phyloP scores from a whole-genome alignment of 2,329 filamentous ascomycete genomes.

The Taxawa tesnikishii region DNA sequence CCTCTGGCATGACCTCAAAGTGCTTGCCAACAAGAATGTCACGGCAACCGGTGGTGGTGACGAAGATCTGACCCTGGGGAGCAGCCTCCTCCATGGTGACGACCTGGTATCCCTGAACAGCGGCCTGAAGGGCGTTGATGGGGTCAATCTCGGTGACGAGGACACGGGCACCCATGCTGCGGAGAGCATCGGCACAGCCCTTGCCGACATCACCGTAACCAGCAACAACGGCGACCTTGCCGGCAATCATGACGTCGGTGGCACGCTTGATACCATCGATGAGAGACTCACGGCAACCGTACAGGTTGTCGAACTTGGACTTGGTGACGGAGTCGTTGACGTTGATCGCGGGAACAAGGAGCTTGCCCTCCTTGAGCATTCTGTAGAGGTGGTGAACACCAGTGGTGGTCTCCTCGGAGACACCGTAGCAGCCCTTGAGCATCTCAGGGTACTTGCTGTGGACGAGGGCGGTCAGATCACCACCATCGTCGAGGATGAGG shows the following conservation, averaged over 20 bases:
- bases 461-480: constrained; percentile 90
- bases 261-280: constrained; percentile 99
- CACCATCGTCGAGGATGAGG: constrained; percentile 97
- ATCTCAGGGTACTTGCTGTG: constrained; percentile 98
- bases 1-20: constrained; percentile 92
- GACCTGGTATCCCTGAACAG: constrained; percentile 94
- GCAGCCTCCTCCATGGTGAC: constrained; percentile 97
- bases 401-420: constrained; percentile 99
- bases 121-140: constrained; percentile 98
- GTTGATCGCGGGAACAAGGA: constrained; percentile 93
- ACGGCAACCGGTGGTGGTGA: constrained; percentile 98
- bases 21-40: constrained; percentile 87
- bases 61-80: constrained; percentile 84
- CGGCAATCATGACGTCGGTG: constrained; percentile 99
- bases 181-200: constrained; percentile 91
- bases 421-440: constrained; percentile 96
- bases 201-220: constrained; percentile 99
- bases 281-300: constrained; percentile 97
- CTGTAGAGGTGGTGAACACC: constrained; percentile 99
- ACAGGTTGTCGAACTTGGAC: constrained; percentile 99
- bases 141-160: constrained; percentile 95
- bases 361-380: constrained; percentile 67
- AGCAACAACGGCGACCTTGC: constrained; percentile 94
- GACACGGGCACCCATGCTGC: constrained; percentile 94
- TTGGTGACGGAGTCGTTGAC: constrained; percentile 99